Evolutionary conservation across 2,329 filamentous ascomycete species (phyloP), one percentile per base, ranked within the genome.

Genomic region (Penicillium fuscoglaucum): DNA sequence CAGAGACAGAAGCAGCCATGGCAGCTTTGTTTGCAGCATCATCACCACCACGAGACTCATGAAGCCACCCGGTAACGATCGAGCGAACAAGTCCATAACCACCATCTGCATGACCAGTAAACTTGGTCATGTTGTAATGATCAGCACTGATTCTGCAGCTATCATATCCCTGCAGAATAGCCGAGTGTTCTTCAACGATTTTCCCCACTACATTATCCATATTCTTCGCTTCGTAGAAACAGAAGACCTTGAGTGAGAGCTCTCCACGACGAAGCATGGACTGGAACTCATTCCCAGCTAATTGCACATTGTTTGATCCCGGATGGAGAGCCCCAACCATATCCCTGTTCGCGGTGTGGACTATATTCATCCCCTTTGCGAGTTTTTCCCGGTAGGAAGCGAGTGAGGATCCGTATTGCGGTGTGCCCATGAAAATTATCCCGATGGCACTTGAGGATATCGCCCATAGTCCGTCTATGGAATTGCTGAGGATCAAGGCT

Each of bases 391-490:
- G 17, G 9, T 57, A 48, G 3, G 29, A 45, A 1, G 60, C 60
- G 6, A 61, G 40, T 4, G 54, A 51, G 4, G 72, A 65, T 0
- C 74, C 74, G 8, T 65, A 60, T 53, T 78, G 74, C 1, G 74
- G 74, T 37, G 75, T 77, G 2, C 75, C 75, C 31, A 77, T 65
- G 55, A 78, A 77, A 2, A 68, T 54, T 43, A 78, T 70, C 4
- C 69, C 74, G 7, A 61, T 59, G 0, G 70, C 73, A 6, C 46
- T 51, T 9, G 55, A 51, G 0, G 55, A 54, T 24, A 57, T 57
- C 3, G 17, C 50, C 55, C 55, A 57, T 31, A 57, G 55, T 9
- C 55, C 55, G 29, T 57, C 55, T 21, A 57, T 47, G 29, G 21
- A n/a, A 26, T 47, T 57, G 15, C 55, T 57, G 26, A 55, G 50